A percentile compares a stretch with the other conserved stretches of the same genome.
These are phyloP conservation scores for Tetrapisispora arboricola DNA, from an alignment of 805 yeast species.

Conservation along the genomic window DNA sequence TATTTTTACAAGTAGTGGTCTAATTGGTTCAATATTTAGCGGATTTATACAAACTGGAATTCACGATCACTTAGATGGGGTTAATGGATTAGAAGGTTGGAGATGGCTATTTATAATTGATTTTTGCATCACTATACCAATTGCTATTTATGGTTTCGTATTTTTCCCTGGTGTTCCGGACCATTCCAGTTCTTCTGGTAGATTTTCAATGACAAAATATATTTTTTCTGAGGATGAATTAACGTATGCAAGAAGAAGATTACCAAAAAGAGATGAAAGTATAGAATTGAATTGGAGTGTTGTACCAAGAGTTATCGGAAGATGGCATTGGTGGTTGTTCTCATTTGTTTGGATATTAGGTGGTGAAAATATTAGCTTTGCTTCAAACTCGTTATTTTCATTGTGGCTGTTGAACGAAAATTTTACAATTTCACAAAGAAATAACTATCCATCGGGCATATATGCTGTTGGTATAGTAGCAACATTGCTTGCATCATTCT, in stretches of 20 bases:
- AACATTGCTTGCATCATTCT: conserved; percentile 35
- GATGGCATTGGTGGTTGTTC: conserved; percentile 52
- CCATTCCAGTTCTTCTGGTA: conserved; percentile 11
- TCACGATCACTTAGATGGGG: conserved; percentile 36
- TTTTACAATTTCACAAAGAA: conserved; percentile 37
- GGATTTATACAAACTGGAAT: conserved; percentile 51
- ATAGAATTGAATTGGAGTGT: conserved; percentile 31
- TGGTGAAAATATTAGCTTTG: conserved; percentile 39
- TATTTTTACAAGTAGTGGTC: conserved; percentile 44
- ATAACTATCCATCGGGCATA: conserved; percentile 47
- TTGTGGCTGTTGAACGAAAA: conserved; percentile 35
- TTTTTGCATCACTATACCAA: conserved; percentile 47
- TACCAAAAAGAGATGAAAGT: conserved; percentile 32
- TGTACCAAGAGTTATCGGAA: conserved; percentile 36
- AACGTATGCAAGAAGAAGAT: conserved; percentile 34
- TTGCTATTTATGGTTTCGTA: conserved; percentile 45
- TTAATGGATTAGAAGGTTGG: conserved; percentile 49
- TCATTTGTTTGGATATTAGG: conserved; percentile 43
- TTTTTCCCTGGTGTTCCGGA: conserved; percentile 53
- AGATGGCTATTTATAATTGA: conserved; percentile 61
- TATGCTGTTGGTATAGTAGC: conserved; percentile 42
- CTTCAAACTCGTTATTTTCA: conserved; percentile 38
- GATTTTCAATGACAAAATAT: conserved; percentile 21
- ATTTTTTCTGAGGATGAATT: conserved; percentile 35
- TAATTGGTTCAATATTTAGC: conserved; percentile 45